Conservation (phyloP, 2,329 filamentous ascomycete species). For the Fusarium humuli region DNA sequence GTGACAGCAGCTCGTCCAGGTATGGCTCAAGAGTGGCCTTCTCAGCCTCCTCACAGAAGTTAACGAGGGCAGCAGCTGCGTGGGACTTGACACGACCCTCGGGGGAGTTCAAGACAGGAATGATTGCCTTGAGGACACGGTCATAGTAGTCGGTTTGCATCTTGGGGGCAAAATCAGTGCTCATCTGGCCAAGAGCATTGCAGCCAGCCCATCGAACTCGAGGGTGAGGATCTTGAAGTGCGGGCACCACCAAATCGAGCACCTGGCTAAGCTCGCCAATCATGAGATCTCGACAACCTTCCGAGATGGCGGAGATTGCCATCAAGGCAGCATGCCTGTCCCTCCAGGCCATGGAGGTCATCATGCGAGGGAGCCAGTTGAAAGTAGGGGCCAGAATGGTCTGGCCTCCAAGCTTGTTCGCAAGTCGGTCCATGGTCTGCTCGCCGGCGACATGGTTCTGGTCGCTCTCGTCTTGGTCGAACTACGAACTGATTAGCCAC, state of each 20-base stretch:
- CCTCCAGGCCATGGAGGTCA: constrained; percentile 93
- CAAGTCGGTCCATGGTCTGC: constrained; percentile 97
- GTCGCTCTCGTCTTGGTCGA: constrained; percentile 96
- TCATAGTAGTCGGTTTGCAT: constrained; percentile 98
- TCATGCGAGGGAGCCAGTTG: constrained; percentile 97
- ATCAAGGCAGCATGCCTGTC: constrained; percentile 97
- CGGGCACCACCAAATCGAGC: constrained; percentile 91
- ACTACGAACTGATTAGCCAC: constrained; percentile 57
- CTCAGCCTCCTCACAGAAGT: constrained; percentile 98
- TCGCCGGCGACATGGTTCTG: constrained; percentile 97
- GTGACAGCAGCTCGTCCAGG: constrained; percentile 85
- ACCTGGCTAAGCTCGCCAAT: constrained; percentile 93
- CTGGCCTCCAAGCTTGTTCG: constrained; percentile 96
- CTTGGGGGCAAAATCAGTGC: constrained; percentile 96
- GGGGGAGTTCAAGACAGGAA: constrained; percentile 88
- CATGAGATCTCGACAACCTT: constrained; percentile 97
- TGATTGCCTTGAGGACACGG: constrained; percentile 87
- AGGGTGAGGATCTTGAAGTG: constrained; percentile 88
- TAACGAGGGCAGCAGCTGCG: constrained; percentile 95
- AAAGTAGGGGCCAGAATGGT: constrained; percentile 94
- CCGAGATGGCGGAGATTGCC: constrained; percentile 98
- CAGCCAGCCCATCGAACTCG: constrained; percentile 97
- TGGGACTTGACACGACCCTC: constrained; percentile 97
- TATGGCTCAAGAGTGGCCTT: constrained; percentile 93
- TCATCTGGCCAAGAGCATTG: constrained; percentile 99